phyloP scores from a whole-genome alignment of 2,329 filamentous ascomycete genomes.

The Trichoderma sp. region DNA sequence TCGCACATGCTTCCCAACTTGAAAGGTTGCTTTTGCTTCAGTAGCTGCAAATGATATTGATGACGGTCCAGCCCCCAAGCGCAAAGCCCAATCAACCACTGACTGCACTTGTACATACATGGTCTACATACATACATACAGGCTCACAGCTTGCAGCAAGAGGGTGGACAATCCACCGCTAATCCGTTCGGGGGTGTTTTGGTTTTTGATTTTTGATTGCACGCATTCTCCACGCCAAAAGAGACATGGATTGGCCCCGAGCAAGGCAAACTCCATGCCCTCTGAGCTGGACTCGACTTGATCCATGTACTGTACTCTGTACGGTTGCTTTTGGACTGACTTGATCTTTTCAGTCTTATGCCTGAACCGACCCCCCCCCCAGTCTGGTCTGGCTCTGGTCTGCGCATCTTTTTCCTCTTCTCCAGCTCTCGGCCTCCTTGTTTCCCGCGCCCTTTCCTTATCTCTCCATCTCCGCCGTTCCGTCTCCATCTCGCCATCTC shows the following conservation, averaged over 20 bases:
- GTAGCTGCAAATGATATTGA: background rate
- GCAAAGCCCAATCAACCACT: background rate
- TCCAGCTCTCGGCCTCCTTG: background rate
- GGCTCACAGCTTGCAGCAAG: background rate
- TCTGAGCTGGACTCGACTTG: background rate
- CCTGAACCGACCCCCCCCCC: background rate
- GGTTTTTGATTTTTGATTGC: background rate
- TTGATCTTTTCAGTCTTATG: background rate
- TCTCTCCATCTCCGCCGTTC: slow-evolving; percentile 4
- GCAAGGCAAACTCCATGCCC: background rate
- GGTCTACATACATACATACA: background rate
- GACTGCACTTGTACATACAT: too few species aligned
- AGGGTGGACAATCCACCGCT: background rate
- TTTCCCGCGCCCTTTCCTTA: background rate
- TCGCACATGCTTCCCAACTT: background rate
- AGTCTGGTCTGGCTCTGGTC: background rate
- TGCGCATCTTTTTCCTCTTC: background rate
- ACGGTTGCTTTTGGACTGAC: background rate
- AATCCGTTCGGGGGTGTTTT: slow-evolving; percentile 3
- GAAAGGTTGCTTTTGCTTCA: background rate
- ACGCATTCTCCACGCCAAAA: slow-evolving; percentile 10
- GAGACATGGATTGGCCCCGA: background rate
- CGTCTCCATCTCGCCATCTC: background rate
- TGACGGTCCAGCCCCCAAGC: background rate
- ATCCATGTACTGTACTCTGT: background rate